These are phyloP conservation scores for Trifolium dubium DNA, from an alignment of 306 rosid genomes.

Conservation along the genomic window DNA sequence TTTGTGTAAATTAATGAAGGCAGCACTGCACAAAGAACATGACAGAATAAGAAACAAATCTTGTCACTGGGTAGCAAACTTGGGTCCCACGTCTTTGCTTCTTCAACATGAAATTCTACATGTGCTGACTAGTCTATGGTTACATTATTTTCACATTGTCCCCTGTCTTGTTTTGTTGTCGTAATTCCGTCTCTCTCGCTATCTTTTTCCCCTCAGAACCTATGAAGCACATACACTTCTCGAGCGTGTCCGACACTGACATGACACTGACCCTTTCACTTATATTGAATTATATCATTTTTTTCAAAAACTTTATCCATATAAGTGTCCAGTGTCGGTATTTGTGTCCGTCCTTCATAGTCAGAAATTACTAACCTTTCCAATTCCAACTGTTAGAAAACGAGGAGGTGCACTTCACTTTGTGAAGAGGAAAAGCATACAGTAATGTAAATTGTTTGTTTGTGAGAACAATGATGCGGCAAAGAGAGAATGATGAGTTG, in stretches of 20 bases:
- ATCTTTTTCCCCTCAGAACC: neutral
- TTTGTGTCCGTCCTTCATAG: too few relatives aligned
- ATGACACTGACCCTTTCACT: too few relatives aligned
- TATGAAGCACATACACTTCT: too few relatives aligned
- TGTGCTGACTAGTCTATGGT: neutral
- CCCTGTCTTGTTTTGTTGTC: neutral
- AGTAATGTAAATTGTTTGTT: neutral
- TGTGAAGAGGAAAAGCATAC: neutral
- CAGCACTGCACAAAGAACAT: neutral
- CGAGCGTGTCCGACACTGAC: too few relatives aligned
- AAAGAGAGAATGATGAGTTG: neutral
- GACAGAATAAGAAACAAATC: neutral
- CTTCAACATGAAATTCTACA: neutral
- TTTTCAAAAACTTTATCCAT: too few relatives aligned
- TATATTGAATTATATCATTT: too few relatives aligned
- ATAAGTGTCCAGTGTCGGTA: too few relatives aligned
- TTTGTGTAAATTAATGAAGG: neutral
- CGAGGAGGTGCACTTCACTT: neutral
- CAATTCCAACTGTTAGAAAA: neutral
- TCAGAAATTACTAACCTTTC: neutral
- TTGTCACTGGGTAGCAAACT: neutral
- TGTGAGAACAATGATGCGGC: neutral
- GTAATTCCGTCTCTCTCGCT: neutral
- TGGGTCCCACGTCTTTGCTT: neutral
- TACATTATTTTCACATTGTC: neutral